Conservation (phyloP, 768 basidiomycete species). For the Chalciporus chontae region DNA sequence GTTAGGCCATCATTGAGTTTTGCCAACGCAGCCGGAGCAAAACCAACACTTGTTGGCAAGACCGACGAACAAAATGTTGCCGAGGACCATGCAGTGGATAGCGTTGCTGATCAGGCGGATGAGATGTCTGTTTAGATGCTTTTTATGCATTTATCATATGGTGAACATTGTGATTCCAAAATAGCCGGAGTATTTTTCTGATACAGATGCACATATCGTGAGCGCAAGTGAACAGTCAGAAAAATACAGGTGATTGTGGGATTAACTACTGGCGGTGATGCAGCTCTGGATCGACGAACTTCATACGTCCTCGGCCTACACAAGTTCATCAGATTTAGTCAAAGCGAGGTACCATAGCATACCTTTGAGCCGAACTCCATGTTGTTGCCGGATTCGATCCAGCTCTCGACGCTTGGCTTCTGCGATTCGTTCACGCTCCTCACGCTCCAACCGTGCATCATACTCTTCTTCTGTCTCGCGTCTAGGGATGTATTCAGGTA, state of each 20-base stretch:
- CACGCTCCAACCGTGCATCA: constrained; percentile 61
- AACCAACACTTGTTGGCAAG: constrained; percentile 12
- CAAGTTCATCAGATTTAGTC: neutral
- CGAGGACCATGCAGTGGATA: constrained; percentile 9
- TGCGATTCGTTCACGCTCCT: constrained; percentile 59
- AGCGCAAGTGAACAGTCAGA: neutral
- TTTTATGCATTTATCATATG: constrained; percentile 17
- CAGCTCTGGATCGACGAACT: constrained; percentile 58
- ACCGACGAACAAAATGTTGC: constrained; percentile 16
- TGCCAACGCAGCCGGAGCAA: constrained; percentile 63
- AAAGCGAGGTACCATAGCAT: neutral
- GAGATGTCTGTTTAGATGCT: constrained; percentile 16
- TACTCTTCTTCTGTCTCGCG: constrained; percentile 73
- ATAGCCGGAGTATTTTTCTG: neutral
- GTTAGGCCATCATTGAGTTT: constrained; percentile 79
- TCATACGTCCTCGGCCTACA: constrained; percentile 63
- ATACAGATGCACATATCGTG: neutral
- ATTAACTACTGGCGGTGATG: constrained; percentile 25
- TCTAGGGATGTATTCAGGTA: constrained; percentile 6
- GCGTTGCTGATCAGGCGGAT: constrained; percentile 12
- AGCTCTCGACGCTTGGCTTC: constrained; percentile 46
- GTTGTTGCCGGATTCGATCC: constrained; percentile 41
- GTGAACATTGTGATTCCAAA: constrained; percentile 2
- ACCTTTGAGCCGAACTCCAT: constrained; percentile 67
- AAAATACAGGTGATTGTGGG: neutral